phyloP scores from a whole-genome alignment of 768 basidiomycete genomes.

The Russula lepida region DNA sequence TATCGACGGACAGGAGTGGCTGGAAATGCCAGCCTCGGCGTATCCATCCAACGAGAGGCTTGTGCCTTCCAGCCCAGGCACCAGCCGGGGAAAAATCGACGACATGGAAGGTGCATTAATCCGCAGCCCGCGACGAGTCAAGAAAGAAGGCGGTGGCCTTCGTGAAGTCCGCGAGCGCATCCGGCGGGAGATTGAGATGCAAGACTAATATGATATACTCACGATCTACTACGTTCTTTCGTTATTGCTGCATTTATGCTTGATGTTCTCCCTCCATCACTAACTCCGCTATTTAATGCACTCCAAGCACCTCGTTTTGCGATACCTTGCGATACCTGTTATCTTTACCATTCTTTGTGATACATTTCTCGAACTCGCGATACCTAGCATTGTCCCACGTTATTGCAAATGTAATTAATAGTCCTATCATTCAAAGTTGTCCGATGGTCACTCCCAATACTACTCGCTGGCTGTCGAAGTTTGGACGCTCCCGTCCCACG shows the following conservation, averaged over 20 bases:
- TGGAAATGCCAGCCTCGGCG: constrained; percentile 48
- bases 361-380: constrained; percentile 7
- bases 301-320: constrained; percentile 15
- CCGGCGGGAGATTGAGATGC: constrained; percentile 64
- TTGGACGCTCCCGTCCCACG: constrained; percentile 17
- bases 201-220: constrained; percentile 35
- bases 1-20: constrained; percentile 48
- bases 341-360: constrained; percentile 3
- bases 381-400: constrained; percentile 13
- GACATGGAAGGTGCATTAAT: constrained; percentile 53
- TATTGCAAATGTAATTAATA: constrained; percentile 12
- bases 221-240: constrained; percentile 2
- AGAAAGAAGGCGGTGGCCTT: constrained; percentile 62
- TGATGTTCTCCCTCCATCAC: neutral
- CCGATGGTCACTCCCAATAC: too few species aligned
- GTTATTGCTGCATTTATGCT: constrained; percentile 15
- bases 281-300: neutral
- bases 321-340: constrained; percentile 19
- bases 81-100: constrained; percentile 38
- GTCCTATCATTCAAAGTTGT: neutral
- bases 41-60: constrained; percentile 19
- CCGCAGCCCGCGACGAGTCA: constrained; percentile 66
- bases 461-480: neutral
- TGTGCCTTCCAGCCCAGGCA: constrained; percentile 46
- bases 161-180: constrained; percentile 78